Conservation (phyloP, 2,329 filamentous ascomycete species). For the Endoconidiophora laricicola region DNA sequence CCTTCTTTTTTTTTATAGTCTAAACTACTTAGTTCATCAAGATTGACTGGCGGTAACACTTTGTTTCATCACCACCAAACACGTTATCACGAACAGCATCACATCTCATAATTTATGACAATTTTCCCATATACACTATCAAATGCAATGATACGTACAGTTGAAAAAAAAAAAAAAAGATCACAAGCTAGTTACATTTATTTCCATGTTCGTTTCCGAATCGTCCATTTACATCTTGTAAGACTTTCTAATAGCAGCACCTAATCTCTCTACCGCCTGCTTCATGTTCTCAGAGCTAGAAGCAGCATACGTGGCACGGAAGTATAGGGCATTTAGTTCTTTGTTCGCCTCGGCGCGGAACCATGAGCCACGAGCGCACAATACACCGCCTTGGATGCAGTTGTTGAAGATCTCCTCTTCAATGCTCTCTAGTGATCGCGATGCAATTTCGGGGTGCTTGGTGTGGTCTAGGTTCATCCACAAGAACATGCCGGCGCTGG, state of each 20-base stretch:
- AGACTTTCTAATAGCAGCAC: constrained; percentile 49
- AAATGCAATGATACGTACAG: no score
- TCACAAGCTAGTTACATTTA: constrained; percentile 12
- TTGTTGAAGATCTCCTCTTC: constrained; percentile 77
- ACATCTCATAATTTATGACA: no score
- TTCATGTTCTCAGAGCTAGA: constrained; percentile 55
- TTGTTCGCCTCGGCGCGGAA: constrained; percentile 60
- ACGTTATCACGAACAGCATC: no score
- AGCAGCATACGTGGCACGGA: constrained; percentile 78
- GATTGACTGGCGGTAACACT: no score
- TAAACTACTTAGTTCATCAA: no score
- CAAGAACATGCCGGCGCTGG: constrained; percentile 85
- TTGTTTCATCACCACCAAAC: no score
- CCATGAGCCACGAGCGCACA: constrained; percentile 78
- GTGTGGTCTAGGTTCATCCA: constrained; percentile 56
- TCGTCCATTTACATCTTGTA: constrained; percentile 22
- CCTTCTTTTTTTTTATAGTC: no score
- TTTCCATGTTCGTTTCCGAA: neutral
- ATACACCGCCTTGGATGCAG: constrained; percentile 58
- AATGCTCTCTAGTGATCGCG: constrained; percentile 42
- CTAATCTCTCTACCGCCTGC: constrained; percentile 59
- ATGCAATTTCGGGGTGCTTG: constrained; percentile 43
- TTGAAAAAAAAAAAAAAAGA: no score
- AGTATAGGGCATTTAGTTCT: constrained; percentile 51
- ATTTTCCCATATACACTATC: no score